Percentiles rank a stretch among this genome's conserved stretches.
These are phyloP conservation scores for Solanum verrucosum DNA, from an alignment of 257 asterid genomes.

Conservation along the genomic window DNA sequence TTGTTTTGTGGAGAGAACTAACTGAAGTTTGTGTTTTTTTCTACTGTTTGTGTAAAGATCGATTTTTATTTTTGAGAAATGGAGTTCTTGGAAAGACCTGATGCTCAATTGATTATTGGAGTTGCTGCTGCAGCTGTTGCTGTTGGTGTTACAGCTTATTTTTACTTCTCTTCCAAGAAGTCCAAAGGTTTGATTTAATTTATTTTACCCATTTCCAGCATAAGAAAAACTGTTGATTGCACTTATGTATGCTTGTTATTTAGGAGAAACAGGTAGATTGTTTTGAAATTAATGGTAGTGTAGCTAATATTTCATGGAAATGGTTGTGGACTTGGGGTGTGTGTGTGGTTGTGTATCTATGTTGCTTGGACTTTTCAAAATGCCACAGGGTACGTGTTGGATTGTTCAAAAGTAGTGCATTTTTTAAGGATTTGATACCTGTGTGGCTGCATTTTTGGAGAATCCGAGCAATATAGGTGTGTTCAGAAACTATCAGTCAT, in stretches of 20 bases:
- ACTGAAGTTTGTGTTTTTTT: neutral
- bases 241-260: neutral
- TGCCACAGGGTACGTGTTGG: neutral
- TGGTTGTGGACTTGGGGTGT: neutral
- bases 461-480: neutral
- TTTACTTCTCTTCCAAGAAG: constrained; percentile 56
- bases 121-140: constrained; percentile 54
- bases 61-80: constrained; percentile 14
- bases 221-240: neutral
- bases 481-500: neutral
- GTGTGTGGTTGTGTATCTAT: neutral
- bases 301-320: neutral
- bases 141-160: constrained; percentile 49
- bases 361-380: neutral
- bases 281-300: neutral
- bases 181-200: constrained; percentile 46
- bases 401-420: neutral
- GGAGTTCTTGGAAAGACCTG: constrained; percentile 69
- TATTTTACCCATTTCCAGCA: neutral
- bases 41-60: neutral
- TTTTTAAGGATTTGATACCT: neutral
- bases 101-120: constrained; percentile 52
- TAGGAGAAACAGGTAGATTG: neutral
- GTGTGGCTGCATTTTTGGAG: neutral
- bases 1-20: neutral